Percentiles rank a stretch among this genome's conserved stretches.
phyloP scores from a whole-genome alignment of 768 basidiomycete genomes.

The Clavulina sp. region DNA sequence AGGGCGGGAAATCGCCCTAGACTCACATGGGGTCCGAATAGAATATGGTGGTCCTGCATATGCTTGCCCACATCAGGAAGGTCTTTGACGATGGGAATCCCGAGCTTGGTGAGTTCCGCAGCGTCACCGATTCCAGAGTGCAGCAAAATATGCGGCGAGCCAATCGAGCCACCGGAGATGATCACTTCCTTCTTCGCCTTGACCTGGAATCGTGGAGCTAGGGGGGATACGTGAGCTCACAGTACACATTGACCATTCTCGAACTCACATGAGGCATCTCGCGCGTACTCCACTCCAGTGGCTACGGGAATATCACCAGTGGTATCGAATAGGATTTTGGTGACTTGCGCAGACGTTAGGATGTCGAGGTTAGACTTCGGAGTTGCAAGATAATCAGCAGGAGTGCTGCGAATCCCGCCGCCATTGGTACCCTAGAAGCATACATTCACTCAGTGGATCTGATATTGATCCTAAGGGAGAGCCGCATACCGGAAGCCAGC shows the following conservation, averaged over 20 bases:
- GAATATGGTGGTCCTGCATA: constrained; percentile 18
- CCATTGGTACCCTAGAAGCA: neutral
- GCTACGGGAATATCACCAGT: constrained; percentile 12
- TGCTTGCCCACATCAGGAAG: constrained; percentile 24
- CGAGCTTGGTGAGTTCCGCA: constrained; percentile 11
- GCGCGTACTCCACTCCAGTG: constrained; percentile 2
- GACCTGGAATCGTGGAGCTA: neutral
- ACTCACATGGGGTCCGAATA: neutral
- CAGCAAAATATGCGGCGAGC: constrained; percentile 17
- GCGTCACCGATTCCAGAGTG: constrained; percentile 19
- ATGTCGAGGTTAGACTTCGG: constrained; percentile 12
- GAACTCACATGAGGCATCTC: constrained; percentile 2
- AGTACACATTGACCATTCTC: neutral
- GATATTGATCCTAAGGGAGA: too few species aligned
- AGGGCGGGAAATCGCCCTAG: neutral
- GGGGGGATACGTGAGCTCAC: neutral
- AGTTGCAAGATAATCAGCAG: constrained; percentile 11
- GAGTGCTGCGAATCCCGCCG: neutral
- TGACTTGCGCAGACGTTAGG: constrained; percentile 7
- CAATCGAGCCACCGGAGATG: neutral
- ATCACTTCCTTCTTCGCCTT: constrained; percentile 4
- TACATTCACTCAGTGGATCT: too few species aligned
- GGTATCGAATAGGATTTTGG: constrained; percentile 9
- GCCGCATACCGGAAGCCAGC: neutral
- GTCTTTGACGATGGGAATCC: constrained; percentile 15